Evolutionary conservation across 495 filamentous ascomycete genomes (phyloP).

Genomic region (Neurospora sp.): DNA sequence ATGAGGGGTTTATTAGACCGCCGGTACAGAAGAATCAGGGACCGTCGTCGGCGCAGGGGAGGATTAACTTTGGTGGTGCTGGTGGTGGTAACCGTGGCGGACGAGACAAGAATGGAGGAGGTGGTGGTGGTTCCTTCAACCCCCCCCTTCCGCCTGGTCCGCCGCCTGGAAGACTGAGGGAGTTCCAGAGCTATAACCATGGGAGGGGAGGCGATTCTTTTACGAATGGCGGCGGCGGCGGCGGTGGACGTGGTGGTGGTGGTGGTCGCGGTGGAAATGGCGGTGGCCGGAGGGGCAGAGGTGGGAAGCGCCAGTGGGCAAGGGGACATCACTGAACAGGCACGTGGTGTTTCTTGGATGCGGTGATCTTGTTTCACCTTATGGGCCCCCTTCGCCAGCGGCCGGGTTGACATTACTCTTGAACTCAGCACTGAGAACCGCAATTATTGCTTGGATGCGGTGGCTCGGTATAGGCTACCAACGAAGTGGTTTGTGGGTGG

Average conservation of each 20-base stretch:
- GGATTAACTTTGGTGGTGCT: constrained; percentile 24
- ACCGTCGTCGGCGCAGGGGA: background rate
- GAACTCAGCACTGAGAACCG: no score
- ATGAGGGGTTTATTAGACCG: constrained; percentile 30
- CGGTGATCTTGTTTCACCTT: background rate
- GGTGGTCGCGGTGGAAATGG: background rate
- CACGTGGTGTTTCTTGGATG: background rate
- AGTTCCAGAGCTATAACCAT: background rate
- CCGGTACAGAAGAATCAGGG: constrained; percentile 17
- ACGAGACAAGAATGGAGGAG: background rate
- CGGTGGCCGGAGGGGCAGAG: background rate
- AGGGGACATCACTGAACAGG: background rate
- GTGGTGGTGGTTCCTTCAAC: background rate
- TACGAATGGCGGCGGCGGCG: background rate
- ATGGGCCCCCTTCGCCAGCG: background rate
- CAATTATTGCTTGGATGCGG: no score
- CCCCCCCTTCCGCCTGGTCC: constrained; percentile 16
- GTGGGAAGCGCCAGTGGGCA: background rate
- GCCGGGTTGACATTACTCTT: no score
- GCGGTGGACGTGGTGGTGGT: background rate
- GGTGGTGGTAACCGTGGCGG: constrained; percentile 3
- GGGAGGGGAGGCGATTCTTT: background rate
- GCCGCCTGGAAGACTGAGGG: background rate
- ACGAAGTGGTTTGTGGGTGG: no score
- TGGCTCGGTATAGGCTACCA: no score